These are phyloP conservation scores for Moniliophthora roreri DNA, from an alignment of 1,284 basidiomycete genomes.

Conservation along the genomic window DNA sequence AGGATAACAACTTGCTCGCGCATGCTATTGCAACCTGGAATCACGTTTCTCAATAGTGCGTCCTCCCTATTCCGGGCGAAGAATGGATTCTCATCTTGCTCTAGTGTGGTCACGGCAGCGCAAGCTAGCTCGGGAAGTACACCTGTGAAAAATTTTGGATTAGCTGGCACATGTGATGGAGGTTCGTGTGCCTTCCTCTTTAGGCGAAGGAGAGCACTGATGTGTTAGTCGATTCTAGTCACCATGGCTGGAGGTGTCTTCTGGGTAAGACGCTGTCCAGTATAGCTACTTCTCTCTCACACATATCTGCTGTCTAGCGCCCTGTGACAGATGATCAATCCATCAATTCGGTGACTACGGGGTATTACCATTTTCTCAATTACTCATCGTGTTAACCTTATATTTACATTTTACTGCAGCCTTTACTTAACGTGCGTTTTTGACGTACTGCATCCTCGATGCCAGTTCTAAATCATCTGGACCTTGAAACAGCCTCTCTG, in stretches of 20 bases:
- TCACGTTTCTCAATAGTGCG: slow-evolving; percentile 44
- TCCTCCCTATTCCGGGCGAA: neutral
- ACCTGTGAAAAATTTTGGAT: slow-evolving; percentile 37
- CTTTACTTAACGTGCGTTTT: slow-evolving; percentile 36
- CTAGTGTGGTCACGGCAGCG: slow-evolving; percentile 39
- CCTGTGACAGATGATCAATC: slow-evolving; percentile 36
- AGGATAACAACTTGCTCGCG: slow-evolving; percentile 35
- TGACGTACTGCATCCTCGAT: too few relatives aligned
- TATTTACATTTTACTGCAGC: slow-evolving; percentile 18
- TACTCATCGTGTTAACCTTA: neutral
- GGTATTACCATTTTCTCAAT: slow-evolving; percentile 30
- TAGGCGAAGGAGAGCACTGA: neutral
- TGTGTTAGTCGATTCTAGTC: slow-evolving; percentile 21
- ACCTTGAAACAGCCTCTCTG: slow-evolving; percentile 35
- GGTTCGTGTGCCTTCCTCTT: slow-evolving; percentile 24
- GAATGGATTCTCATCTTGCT: neutral
- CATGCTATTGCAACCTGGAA: slow-evolving; percentile 51
- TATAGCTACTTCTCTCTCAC: neutral
- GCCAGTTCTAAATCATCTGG: too few relatives aligned
- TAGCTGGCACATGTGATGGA: slow-evolving; percentile 42
- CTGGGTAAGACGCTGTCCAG: slow-evolving; percentile 35
- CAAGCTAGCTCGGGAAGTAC: slow-evolving; percentile 34
- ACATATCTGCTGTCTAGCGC: slow-evolving; percentile 25
- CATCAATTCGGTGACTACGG: slow-evolving; percentile 50
- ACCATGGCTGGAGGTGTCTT: slow-evolving; percentile 54